Conservation (phyloP, 106 monocot genomes). For the Posidonia australis region DNA sequence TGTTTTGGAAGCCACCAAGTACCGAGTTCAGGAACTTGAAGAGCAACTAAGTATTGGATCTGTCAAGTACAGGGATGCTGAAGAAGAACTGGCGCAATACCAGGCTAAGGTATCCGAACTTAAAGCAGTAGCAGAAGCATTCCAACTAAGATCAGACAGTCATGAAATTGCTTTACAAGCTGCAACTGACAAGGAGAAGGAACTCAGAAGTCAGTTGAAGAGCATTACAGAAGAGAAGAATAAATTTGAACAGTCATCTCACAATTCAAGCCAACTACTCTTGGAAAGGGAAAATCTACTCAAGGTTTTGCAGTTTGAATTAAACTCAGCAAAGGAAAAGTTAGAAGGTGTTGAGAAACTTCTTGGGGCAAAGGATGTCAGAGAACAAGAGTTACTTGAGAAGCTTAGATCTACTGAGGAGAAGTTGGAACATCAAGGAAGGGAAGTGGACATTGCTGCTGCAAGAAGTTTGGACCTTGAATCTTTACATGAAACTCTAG, state of each 20-base stretch:
- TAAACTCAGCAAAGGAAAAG: slow-evolving; percentile 19
- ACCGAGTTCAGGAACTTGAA: slow-evolving; percentile 14
- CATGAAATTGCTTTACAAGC: slow-evolving; percentile 11
- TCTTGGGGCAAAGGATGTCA: slow-evolving; percentile 32
- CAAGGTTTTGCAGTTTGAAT: slow-evolving; percentile 9
- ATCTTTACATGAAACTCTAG: slow-evolving; percentile 25
- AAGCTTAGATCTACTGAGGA: slow-evolving; percentile 45
- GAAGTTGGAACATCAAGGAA: slow-evolving; percentile 47
- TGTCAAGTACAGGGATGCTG: slow-evolving; percentile 6
- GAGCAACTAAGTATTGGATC: slow-evolving; percentile 9
- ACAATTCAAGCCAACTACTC: slow-evolving; percentile 3
- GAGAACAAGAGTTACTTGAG: slow-evolving; percentile 40
- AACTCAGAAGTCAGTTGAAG: slow-evolving; percentile 8
- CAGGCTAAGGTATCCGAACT: slow-evolving; percentile 3
- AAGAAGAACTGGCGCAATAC: slow-evolving; percentile 4
- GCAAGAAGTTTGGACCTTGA: slow-evolving; percentile 50
- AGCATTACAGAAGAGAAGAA: slow-evolving; percentile 6
- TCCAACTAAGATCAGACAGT: slow-evolving; percentile 10
- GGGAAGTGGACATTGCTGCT: slow-evolving; percentile 28
- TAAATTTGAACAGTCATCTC: slow-evolving; percentile 10
- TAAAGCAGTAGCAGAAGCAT: slow-evolving; percentile 8
- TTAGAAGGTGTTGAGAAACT: slow-evolving; percentile 30
- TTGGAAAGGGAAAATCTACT: slow-evolving; percentile 17
- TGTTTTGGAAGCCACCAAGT: slow-evolving; percentile 32
- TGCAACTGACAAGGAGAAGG: slow-evolving; percentile 12